Evolutionary conservation across 148 eudicot genomes (phyloP).

Genomic region (Polygonum maritimum): DNA sequence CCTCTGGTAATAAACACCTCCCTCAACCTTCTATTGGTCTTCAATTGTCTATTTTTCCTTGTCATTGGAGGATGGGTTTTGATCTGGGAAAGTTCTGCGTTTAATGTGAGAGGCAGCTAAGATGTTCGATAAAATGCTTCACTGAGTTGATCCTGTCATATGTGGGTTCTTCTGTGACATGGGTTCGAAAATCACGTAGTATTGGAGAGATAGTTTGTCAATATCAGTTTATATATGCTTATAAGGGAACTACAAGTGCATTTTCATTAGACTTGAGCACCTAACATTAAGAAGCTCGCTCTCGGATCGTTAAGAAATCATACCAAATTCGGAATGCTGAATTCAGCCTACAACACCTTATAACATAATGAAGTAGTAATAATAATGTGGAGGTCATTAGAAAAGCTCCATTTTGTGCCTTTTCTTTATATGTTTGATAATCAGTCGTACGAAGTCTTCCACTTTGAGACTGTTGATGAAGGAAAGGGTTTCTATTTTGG

Average conservation of each 20-base stretch:
- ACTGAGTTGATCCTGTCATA: conserved; percentile 12
- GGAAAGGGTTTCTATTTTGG: not conserved
- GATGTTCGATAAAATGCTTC: conserved; percentile 27
- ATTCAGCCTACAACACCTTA: no score
- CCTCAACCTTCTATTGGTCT: conserved; percentile 69
- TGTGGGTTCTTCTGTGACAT: not conserved
- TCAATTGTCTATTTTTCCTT: conserved; percentile 6
- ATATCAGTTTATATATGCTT: not conserved
- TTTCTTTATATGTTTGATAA: not conserved
- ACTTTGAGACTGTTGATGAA: not conserved
- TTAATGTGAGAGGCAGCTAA: conserved; percentile 5
- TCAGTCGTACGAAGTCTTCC: not conserved
- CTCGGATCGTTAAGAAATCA: not conserved
- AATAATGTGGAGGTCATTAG: not conserved
- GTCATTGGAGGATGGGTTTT: not conserved
- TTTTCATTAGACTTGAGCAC: not conserved
- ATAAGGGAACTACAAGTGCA: not conserved
- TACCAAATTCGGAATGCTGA: not conserved
- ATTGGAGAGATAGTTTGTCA: not conserved
- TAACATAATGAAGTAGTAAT: no score
- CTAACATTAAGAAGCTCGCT: not conserved
- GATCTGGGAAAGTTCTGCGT: conserved; percentile 1
- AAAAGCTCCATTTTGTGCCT: not conserved
- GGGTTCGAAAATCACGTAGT: not conserved
- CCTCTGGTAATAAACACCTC: conserved; percentile 50